Evolutionary conservation across 2,329 filamentous ascomycete species (phyloP), one percentile per base, ranked within the genome.

Genomic region (Atkinsonella texensis): DNA sequence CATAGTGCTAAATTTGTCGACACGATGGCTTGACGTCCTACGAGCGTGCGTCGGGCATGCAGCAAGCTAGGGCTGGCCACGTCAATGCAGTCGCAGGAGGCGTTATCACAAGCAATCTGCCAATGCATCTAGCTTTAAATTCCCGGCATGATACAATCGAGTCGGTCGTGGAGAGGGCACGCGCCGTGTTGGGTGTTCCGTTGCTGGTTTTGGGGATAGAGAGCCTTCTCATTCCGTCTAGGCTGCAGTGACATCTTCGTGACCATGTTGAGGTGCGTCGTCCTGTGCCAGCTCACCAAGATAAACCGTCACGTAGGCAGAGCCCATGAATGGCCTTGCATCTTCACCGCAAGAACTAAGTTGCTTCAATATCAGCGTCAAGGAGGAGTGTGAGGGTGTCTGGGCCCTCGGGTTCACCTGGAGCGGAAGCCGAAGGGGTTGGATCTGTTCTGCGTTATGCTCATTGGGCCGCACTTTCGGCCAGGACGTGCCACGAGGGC

Each of bases 291-390:
- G 41, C 41, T 31, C 31, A 39, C 18, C 38, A 11, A 31, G 20
- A 28, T 28, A 13, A 50, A 20, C 10, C 41, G 45, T 50, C 48
- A 50, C 41, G 31, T 46, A 44, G 31, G 20, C 31, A 44, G 48
- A 39, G 48, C 41, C 48, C 40, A 41, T 50, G 41, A 45, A 43
- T 28, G 41, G n/a, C 32, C 18, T 28, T 39, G 33, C 41, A 31
- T 50, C 41, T 43, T 50, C 41, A 50, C 48, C 48, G 48, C 48
- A 50, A 50, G n/a, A 46, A 38, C 23, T 8, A 32, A 32, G 43
- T 46, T 9, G 23, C 28, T 32, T 23, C 9, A 32, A 31, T 32
- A 46, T 8, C 5, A n/a, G 43, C 23, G 28, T 31, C n/a, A 32
- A 11, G 43, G 28, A 32, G 43, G 43, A 12, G 43, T 7, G 43